phyloP scores from a whole-genome alignment of 23 red algal species.

The Gracilaria gracilis region DNA sequence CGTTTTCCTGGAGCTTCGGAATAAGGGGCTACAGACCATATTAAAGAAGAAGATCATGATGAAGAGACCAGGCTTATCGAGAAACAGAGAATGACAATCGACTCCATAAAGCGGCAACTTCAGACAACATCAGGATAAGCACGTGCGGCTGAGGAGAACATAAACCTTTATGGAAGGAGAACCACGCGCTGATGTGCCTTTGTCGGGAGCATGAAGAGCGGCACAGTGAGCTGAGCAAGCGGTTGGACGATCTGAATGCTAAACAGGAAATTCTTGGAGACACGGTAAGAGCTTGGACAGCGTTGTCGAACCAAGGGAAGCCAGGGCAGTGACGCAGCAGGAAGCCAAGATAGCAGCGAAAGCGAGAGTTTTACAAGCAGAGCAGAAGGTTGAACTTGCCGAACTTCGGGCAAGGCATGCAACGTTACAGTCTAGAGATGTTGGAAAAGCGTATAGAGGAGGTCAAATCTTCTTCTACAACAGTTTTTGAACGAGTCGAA shows the following conservation, averaged over 20 bases:
- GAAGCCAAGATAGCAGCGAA: background rate
- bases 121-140: background rate
- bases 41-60: too few relatives aligned
- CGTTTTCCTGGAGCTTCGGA: too few relatives aligned
- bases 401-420: conserved; percentile 1
- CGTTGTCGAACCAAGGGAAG: background rate
- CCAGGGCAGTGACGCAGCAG: background rate
- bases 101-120: too few relatives aligned
- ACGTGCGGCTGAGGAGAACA: background rate
- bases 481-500: background rate
- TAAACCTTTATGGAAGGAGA: background rate
- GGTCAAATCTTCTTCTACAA: background rate
- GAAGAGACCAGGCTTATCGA: background rate
- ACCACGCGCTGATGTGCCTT: background rate
- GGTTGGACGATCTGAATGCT: background rate
- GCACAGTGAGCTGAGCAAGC: background rate
- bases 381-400: background rate
- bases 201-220: background rate
- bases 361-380: background rate
- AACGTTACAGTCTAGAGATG: background rate
- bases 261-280: background rate
- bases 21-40: too few relatives aligned
- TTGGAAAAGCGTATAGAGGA: background rate
- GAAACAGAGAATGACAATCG: too few relatives aligned
- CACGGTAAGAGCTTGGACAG: background rate